These are phyloP conservation scores for Aspergillus sojae DNA, from an alignment of 2,329 filamentous ascomycete species.

Conservation along the genomic window DNA sequence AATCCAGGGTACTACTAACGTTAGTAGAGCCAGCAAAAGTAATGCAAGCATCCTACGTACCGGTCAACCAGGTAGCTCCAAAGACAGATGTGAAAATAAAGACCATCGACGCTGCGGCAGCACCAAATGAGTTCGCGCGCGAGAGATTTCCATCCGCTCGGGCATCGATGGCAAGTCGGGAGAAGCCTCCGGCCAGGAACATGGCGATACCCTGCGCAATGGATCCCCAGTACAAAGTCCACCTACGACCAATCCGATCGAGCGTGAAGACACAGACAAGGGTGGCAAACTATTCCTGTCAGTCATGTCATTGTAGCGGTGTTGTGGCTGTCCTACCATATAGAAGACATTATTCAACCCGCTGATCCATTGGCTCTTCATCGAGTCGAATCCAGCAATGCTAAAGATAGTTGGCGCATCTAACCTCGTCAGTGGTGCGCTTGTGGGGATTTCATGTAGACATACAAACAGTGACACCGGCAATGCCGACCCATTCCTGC, in stretches of 20 bases:
- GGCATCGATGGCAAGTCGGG: conserved; percentile 56
- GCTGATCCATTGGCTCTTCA: conserved; percentile 66
- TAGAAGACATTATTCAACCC: conserved; percentile 61
- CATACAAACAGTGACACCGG: conserved; percentile 65
- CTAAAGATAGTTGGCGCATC: conserved; percentile 61
- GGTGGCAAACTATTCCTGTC: conserved; percentile 58
- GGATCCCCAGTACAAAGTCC: conserved; percentile 71
- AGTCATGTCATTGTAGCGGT: background rate
- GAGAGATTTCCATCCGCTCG: conserved; percentile 48
- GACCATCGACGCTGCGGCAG: conserved; percentile 70
- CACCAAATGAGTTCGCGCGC: conserved; percentile 58
- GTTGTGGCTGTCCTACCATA: conserved; percentile 45
- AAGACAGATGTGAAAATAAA: conserved; percentile 70
- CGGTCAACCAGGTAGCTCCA: conserved; percentile 63
- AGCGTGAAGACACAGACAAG: conserved; percentile 71
- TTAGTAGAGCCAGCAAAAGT: conserved; percentile 57
- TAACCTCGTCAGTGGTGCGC: conserved; percentile 11
- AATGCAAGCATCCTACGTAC: conserved; percentile 61
- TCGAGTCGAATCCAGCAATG: conserved; percentile 65
- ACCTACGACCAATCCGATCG: conserved; percentile 68
- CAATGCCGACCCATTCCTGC: conserved; percentile 71
- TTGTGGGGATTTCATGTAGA: background rate
- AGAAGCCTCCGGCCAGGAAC: conserved; percentile 68
- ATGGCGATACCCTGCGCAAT: conserved; percentile 66
- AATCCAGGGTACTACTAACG: conserved; percentile 57